Evolutionary conservation across 2,329 filamentous ascomycete species (phyloP).

Genomic region (Apiospora malaysiana): DNA sequence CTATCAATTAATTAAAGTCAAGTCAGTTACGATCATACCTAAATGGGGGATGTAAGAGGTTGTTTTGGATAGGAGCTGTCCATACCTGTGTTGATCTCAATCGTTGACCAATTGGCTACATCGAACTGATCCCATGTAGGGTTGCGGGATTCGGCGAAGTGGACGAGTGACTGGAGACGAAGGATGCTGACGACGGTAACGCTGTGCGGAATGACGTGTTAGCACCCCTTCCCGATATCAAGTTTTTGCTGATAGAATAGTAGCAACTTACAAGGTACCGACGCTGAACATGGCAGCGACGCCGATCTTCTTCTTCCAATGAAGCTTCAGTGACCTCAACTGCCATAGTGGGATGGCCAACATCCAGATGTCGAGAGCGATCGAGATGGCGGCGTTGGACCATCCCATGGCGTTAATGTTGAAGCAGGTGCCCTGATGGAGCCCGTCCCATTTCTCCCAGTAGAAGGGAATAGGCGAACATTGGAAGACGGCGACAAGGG

Average conservation of each 20-base stretch:
- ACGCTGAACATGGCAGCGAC: conserved; percentile 49
- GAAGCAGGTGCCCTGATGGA: conserved; percentile 47
- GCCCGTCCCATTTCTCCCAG: conserved; percentile 50
- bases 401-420: conserved; percentile 47
- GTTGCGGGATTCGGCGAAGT: conserved; percentile 24
- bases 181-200: conserved; percentile 27
- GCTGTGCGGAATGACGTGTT: conserved; percentile 1
- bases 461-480: conserved; percentile 47
- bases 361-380: conserved; percentile 49
- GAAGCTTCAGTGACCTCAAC: conserved; percentile 46
- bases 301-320: conserved; percentile 55
- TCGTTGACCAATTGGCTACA: conserved; percentile 25
- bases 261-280: conserved; percentile 43
- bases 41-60: neutral
- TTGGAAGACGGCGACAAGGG: conserved; percentile 42
- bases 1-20: neutral
- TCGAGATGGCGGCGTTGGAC: conserved; percentile 49
- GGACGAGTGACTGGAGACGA: conserved; percentile 25
- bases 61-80: neutral
- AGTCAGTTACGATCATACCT: neutral
- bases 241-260: conserved; percentile 45
- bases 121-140: conserved; percentile 24
- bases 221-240: conserved; percentile 28
- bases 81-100: conserved; percentile 26
- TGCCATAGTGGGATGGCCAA: conserved; percentile 50